Evolutionary conservation across 1,139 yeast genomes (phyloP), one percentile per base, ranked within the genome.

Genomic region (Saccharomyces hybrid): DNA sequence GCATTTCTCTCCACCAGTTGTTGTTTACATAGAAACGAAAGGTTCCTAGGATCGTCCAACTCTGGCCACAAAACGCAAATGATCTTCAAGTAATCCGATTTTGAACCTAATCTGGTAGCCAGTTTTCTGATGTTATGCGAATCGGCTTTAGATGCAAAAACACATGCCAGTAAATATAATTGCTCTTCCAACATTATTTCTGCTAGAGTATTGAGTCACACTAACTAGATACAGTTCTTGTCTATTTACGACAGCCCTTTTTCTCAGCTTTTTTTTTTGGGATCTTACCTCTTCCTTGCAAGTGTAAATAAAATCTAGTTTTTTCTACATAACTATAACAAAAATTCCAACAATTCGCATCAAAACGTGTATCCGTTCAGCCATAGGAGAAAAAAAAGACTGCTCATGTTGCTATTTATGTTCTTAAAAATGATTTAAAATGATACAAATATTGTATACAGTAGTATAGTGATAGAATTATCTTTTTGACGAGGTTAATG

Each of bases 31-130:
- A 68, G 49, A 48, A 61, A 64, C 11, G 48, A 32, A 44, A 68
- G 51, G 3, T 54, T 47, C 4, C 41, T 29, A 9, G 71, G 70
- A 49, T 64, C 64, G 31, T 60, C 64, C 21, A 64, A 49, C 55
- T 68, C 72, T 24, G 71, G 71, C 69, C 70, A 67, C 11, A 69
- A 53, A 5, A 65, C 64, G 48, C 65, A 60, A 9, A 65, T 51
- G 2, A 58, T 58, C 49, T 67, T 58, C 19, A 58, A 57, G 12
- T 60, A 55, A 5, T 61, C 65, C 12, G 44, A 16, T 38, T 38
- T 16, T 16, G 44, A 16, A 16, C 24, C 44, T 19, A 38, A 12
- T 19, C 41, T 14, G 4, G 49, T 12, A 19, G 58, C 47, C 9
- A 64, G 34, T 41, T 50, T 51, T 27, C 19, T 34, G 31, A 65